A percentile compares a stretch with the other conserved stretches of the same genome.
Evolutionary conservation across 805 yeast genomes (phyloP).

Genomic region (Lachancea cidri): DNA sequence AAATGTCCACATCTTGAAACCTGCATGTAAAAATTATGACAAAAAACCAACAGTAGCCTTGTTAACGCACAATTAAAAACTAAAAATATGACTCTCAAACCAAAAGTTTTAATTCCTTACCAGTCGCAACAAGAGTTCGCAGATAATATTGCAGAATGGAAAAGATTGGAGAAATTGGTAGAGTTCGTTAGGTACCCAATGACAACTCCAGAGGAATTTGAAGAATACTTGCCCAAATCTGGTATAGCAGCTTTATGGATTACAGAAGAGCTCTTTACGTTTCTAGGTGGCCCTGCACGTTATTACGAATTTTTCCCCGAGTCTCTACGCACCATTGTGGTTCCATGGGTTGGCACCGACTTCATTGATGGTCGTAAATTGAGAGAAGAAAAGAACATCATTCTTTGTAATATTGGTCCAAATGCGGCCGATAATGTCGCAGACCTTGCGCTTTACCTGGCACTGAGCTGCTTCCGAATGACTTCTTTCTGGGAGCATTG

Average conservation of each 20-base stretch:
- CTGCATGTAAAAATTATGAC: no score
- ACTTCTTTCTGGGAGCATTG: constrained; percentile 43
- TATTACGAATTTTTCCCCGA: constrained; percentile 45
- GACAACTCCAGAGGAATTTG: constrained; percentile 39
- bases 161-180: constrained; percentile 38
- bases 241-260: constrained; percentile 51
- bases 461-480: constrained; percentile 56
- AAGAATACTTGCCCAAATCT: constrained; percentile 36
- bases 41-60: no score
- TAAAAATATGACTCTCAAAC: no score
- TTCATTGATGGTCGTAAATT: constrained; percentile 43
- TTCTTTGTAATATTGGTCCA: constrained; percentile 57
- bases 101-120: constrained; percentile 33
- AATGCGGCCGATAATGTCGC: constrained; percentile 65
- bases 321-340: constrained; percentile 43
- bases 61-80: no score
- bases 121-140: constrained; percentile 41
- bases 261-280: constrained; percentile 46
- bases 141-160: constrained; percentile 42
- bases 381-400: constrained; percentile 41
- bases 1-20: no score
- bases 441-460: constrained; percentile 57
- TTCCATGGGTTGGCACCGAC: constrained; percentile 61
- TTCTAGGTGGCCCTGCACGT: constrained; percentile 39
- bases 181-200: constrained; percentile 38